Conservation (phyloP, 169 alveolate genomes). For the Eimeria necatrix region DNA sequence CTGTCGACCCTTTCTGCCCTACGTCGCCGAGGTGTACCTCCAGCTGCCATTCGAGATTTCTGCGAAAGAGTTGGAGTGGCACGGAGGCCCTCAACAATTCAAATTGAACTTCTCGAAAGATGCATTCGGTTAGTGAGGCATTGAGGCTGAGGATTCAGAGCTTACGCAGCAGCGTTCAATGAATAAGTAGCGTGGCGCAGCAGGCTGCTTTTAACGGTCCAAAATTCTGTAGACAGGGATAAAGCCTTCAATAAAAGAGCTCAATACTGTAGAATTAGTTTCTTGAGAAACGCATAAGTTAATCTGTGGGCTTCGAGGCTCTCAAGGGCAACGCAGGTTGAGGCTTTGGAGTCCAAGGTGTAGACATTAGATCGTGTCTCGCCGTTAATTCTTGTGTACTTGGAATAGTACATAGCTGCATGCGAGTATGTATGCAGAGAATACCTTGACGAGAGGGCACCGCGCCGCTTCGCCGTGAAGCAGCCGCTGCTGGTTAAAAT, state of each 20-base stretch:
- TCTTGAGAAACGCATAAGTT: background rate
- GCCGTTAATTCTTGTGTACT: no score
- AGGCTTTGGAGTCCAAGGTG: background rate
- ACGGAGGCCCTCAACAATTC: conserved; percentile 96
- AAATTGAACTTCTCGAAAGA: conserved; percentile 95
- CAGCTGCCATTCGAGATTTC: conserved; percentile 89
- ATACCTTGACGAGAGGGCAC: conserved; percentile 66
- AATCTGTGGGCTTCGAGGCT: background rate
- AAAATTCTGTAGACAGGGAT: no score
- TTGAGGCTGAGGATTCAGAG: background rate
- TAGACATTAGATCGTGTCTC: background rate
- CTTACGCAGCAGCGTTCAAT: background rate
- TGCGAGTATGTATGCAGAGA: conserved; percentile 30
- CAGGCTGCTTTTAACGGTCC: background rate
- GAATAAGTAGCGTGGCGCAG: background rate
- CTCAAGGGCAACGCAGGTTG: background rate
- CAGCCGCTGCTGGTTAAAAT: conserved; percentile 78
- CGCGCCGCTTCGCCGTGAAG: conserved; percentile 80
- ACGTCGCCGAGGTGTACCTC: conserved; percentile 97
- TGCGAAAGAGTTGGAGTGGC: conserved; percentile 97
- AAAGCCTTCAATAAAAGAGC: no score
- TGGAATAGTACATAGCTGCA: no score
- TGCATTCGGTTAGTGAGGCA: conserved; percentile 93
- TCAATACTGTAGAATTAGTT: no score
- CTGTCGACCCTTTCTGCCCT: conserved; percentile 98